phyloP scores from a whole-genome alignment of 345 rosid species.

The Gossypium anomalum region DNA sequence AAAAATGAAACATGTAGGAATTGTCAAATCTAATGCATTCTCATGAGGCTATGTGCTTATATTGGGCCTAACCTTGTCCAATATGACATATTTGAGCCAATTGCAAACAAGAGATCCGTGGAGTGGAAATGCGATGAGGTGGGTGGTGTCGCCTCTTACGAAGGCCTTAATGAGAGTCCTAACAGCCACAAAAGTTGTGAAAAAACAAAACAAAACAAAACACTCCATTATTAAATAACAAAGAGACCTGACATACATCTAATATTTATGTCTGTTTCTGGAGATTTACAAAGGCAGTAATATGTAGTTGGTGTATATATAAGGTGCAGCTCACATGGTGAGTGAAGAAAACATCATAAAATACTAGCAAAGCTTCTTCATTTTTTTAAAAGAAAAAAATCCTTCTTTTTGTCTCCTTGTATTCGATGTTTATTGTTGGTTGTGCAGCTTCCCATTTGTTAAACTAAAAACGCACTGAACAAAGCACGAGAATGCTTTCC shows the following conservation, averaged over 20 bases:
- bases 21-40: background rate
- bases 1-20: too few relatives aligned
- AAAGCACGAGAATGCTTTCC: slow-evolving; percentile 4
- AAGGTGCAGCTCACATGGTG: slow-evolving; percentile 6
- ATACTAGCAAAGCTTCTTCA: background rate
- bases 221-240: too few relatives aligned
- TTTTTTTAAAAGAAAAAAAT: background rate
- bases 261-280: background rate
- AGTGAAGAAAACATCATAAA: background rate
- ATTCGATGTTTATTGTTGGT: slow-evolving; percentile 15
- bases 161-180: too few relatives aligned
- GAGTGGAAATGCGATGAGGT: too few relatives aligned
- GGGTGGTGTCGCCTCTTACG: too few relatives aligned
- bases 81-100: background rate
- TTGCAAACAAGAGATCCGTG: background rate
- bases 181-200: too few relatives aligned
- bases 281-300: background rate
- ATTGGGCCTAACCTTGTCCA: background rate
- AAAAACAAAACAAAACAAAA: too few relatives aligned
- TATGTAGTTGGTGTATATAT: background rate
- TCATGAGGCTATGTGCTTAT: background rate
- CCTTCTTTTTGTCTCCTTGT: background rate
- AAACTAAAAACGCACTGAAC: background rate
- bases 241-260: too few relatives aligned
- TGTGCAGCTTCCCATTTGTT: slow-evolving; percentile 2